Conservation (phyloP, 768 basidiomycete species). For the Lepiota subincarnata region DNA sequence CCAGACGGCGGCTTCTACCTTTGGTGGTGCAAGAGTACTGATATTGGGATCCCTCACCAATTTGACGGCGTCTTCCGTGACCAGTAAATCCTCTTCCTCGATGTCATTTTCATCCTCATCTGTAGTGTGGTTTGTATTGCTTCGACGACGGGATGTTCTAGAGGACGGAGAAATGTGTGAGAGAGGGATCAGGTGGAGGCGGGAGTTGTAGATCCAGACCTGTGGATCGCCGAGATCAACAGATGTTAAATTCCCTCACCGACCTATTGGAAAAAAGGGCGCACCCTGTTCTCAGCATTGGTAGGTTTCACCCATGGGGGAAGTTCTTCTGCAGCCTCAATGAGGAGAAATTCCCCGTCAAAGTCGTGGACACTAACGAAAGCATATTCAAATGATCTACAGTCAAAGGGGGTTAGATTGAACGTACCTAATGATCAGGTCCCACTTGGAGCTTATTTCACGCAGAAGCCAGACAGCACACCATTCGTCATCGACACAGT, state of each 20-base stretch:
- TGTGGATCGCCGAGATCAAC: slow-evolving; percentile 30
- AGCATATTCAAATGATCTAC: not conserved
- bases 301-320: slow-evolving; percentile 90
- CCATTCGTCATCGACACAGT: slow-evolving; percentile 99
- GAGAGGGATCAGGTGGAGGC: slow-evolving; percentile 85
- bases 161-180: slow-evolving; percentile 64
- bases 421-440: slow-evolving; percentile 72
- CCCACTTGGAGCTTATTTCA: slow-evolving; percentile 75
- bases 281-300: slow-evolving; percentile 90
- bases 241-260: slow-evolving; percentile 29
- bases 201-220: slow-evolving; percentile 88
- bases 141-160: slow-evolving; percentile 48
- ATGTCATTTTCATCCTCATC: slow-evolving; percentile 49
- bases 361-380: slow-evolving; percentile 68
- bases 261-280: slow-evolving; percentile 31
- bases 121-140: slow-evolving; percentile 33
- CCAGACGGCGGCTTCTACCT: slow-evolving; percentile 67
- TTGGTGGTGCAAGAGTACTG: slow-evolving; percentile 56
- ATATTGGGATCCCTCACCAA: slow-evolving; percentile 51
- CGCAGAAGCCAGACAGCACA: slow-evolving; percentile 84
- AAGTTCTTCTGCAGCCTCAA: slow-evolving; percentile 89
- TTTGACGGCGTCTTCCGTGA: slow-evolving; percentile 56
- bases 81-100: slow-evolving; percentile 47
- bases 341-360: slow-evolving; percentile 94
- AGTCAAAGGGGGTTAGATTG: slow-evolving; percentile 5